phyloP scores from a whole-genome alignment of 352 stramenopile genomes.

The Phytophthora sojae region DNA sequence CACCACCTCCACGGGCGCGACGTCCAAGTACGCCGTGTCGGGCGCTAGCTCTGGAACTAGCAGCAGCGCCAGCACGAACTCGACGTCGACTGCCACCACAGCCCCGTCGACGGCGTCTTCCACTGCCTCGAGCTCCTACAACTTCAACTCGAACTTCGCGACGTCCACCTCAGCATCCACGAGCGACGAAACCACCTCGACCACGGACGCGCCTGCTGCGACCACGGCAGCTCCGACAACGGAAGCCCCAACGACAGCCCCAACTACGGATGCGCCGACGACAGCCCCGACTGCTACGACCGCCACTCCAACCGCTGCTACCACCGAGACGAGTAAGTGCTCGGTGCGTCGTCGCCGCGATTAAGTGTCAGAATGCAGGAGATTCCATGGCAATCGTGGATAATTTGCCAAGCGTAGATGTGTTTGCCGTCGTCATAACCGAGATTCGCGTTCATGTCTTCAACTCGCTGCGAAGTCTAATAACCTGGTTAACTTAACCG shows the following conservation, averaged over 20 bases:
- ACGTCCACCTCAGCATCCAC: constrained; percentile 27
- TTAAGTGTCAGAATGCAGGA: constrained; percentile 8
- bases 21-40: constrained; percentile 31
- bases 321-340: constrained; percentile 26
- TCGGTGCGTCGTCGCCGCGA: constrained; percentile 28
- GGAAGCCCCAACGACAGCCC: background rate
- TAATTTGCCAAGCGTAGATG: constrained; percentile 23
- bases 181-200: constrained; percentile 2
- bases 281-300: background rate
- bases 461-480: too few relatives aligned
- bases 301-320: constrained; percentile 5
- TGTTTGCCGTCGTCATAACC: background rate
- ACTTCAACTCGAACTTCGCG: constrained; percentile 21
- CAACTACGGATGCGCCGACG: background rate
- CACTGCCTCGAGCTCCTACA: constrained; percentile 21
- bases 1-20: constrained; percentile 31
- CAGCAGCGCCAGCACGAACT: constrained; percentile 11
- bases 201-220: constrained; percentile 2
- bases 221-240: constrained; percentile 6
- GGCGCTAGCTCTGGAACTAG: constrained; percentile 8
- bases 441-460: too few relatives aligned
- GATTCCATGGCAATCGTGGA: background rate
- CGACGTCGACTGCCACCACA: constrained; percentile 7
- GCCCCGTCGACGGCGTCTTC: constrained; percentile 2
- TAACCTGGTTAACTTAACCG: background rate